These are phyloP conservation scores for Daldinia childiae DNA, from an alignment of 495 filamentous ascomycete genomes.

Conservation along the genomic window DNA sequence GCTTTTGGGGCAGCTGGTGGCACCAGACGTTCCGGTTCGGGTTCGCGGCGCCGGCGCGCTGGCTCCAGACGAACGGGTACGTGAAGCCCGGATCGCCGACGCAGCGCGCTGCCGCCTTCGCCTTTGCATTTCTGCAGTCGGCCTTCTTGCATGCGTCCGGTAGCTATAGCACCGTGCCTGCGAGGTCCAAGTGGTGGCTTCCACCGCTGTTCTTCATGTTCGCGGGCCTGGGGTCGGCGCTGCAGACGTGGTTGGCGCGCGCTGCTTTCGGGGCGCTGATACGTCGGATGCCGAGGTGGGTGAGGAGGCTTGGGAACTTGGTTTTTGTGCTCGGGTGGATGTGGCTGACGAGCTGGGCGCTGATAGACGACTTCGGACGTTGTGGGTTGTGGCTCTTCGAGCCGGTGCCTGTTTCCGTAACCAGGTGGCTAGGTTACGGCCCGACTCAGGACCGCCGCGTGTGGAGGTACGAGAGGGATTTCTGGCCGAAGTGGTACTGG, in stretches of 20 bases:
- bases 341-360: conserved; percentile 57
- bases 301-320: conserved; percentile 61
- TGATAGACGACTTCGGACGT: conserved; percentile 70
- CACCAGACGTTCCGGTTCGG: conserved; percentile 84
- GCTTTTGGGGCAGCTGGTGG: conserved; percentile 88
- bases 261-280: conserved; percentile 22
- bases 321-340: conserved; percentile 66
- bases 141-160: conserved; percentile 69
- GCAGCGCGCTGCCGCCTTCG: conserved; percentile 32
- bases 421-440: conserved; percentile 64
- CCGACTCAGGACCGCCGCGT: conserved; percentile 57
- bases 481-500: conserved; percentile 58
- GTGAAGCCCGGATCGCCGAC: conserved; percentile 7
- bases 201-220: conserved; percentile 64
- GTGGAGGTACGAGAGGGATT: conserved; percentile 64
- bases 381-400: conserved; percentile 73
- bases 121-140: conserved; percentile 67
- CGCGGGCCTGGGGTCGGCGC: conserved; percentile 63
- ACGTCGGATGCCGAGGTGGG: conserved; percentile 47
- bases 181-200: conserved; percentile 49
- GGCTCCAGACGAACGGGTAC: conserved; percentile 56
- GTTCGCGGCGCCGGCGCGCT: conserved; percentile 68
- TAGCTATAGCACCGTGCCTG: conserved; percentile 60
- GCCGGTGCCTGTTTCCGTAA: conserved; percentile 71
- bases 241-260: conserved; percentile 52